Percentiles rank a stretch among this genome's conserved stretches.
Evolutionary conservation across 75 land plant species (phyloP).

Genomic region (Selaginella tamariscina): DNA sequence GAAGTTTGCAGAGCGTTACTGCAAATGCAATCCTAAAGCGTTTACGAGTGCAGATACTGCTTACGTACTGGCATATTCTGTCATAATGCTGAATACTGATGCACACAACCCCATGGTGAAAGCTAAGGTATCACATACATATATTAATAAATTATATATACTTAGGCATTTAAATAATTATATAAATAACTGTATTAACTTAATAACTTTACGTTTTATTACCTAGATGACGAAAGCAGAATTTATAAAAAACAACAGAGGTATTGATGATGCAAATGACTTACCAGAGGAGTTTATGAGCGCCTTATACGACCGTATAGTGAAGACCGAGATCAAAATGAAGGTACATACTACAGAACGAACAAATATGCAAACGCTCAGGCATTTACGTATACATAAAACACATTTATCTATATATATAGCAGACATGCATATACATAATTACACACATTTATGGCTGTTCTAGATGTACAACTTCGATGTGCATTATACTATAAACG

Average conservation of each 20-base stretch:
- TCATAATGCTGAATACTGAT: slow-evolving; percentile 95
- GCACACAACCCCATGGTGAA: slow-evolving; percentile 98
- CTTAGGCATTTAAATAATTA: too few relatives aligned
- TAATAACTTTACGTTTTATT: background rate
- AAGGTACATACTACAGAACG: slow-evolving; percentile 61
- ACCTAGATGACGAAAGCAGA: slow-evolving; percentile 93
- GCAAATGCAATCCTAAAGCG: slow-evolving; percentile 92
- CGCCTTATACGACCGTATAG: slow-evolving; percentile 87
- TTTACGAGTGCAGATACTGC: slow-evolving; percentile 98
- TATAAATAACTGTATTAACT: background rate
- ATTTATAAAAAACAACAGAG: slow-evolving; percentile 89
- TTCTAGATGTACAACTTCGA: too few relatives aligned
- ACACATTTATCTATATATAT: too few relatives aligned
- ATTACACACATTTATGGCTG: too few relatives aligned
- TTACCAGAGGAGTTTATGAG: slow-evolving; percentile 86
- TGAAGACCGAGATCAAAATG: slow-evolving; percentile 91
- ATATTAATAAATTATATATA: too few relatives aligned
- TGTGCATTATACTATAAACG: too few relatives aligned
- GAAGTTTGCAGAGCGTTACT: slow-evolving; percentile 93
- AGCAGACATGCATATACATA: too few relatives aligned
- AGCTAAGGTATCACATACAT: slow-evolving; percentile 82
- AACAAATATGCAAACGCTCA: slow-evolving; percentile 57
- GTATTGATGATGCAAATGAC: slow-evolving; percentile 97
- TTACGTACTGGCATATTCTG: slow-evolving; percentile 96
- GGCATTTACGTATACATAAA: too few relatives aligned